Evolutionary conservation across 23 red algal genomes (phyloP).

Genomic region (Gracilaria vermiculophylla): DNA sequence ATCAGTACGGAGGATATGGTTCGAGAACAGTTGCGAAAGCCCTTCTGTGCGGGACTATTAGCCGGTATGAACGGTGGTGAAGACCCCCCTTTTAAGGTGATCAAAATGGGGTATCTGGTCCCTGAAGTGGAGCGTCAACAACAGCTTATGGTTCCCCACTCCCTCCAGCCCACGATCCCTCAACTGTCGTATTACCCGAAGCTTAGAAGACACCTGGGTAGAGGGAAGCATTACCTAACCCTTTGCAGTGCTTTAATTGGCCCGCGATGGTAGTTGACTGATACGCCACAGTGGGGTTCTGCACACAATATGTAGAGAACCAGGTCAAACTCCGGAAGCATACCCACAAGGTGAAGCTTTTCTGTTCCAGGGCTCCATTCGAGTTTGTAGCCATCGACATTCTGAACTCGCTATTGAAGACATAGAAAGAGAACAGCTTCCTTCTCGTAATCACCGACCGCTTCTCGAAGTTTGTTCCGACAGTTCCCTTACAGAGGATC

Average conservation of each 20-base stretch:
- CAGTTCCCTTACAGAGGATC: conserved; percentile 21
- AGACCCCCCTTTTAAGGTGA: not conserved
- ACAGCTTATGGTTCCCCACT: not conserved
- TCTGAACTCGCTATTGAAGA: not conserved
- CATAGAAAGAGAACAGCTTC: not conserved
- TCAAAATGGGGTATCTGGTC: not conserved
- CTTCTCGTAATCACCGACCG: conserved; percentile 45
- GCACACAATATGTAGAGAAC: too few relatives aligned
- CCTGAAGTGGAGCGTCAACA: not conserved
- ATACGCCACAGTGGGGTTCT: not conserved
- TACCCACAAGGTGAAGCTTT: not conserved
- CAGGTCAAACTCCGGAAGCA: too few relatives aligned
- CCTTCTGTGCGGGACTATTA: not conserved
- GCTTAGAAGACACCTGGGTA: not conserved
- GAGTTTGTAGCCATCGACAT: conserved; percentile 26
- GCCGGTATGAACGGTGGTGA: conserved; percentile 12
- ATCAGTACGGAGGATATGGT: not conserved
- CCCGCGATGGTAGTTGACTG: not conserved
- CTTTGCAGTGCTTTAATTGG: not conserved
- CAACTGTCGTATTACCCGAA: not conserved
- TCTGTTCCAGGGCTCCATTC: not conserved
- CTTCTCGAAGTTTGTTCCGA: conserved; percentile 35
- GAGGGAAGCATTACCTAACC: not conserved
- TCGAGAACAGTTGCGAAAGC: not conserved
- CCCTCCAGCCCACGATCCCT: not conserved